Evolutionary conservation across 371 early-diverging fungal species (phyloP).

Genomic region (Actinomortierella ambigua): DNA sequence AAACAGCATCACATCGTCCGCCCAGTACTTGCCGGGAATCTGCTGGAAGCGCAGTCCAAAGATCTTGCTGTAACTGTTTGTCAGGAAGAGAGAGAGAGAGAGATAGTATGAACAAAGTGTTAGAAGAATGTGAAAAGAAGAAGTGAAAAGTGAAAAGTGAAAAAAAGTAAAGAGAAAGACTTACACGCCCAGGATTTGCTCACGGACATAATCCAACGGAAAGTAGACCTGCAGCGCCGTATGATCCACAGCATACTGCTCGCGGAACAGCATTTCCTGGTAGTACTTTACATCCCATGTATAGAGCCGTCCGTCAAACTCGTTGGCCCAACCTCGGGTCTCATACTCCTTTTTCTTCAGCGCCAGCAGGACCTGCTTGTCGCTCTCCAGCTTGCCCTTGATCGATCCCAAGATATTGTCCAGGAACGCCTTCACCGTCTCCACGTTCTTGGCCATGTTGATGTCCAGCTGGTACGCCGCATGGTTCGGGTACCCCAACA

Average conservation of each 20-base stretch:
- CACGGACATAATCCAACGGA: constrained; percentile 64
- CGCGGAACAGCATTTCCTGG: constrained; percentile 69
- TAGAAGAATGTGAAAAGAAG: neutral
- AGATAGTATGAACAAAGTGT: neutral
- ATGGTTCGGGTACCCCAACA: constrained; percentile 80
- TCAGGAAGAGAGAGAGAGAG: no score
- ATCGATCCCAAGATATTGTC: constrained; percentile 64
- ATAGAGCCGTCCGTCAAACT: constrained; percentile 62
- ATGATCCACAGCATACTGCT: constrained; percentile 74
- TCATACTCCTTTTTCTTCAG: constrained; percentile 49
- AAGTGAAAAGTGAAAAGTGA: neutral
- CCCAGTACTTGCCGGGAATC: constrained; percentile 47
- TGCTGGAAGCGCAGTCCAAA: constrained; percentile 40
- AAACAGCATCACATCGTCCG: constrained; percentile 38
- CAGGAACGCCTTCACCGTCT: constrained; percentile 72
- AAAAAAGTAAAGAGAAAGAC: constrained; percentile 2
- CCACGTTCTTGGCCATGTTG: constrained; percentile 85
- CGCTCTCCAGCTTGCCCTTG: constrained; percentile 51
- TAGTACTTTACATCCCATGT: constrained; percentile 84
- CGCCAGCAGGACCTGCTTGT: constrained; percentile 58
- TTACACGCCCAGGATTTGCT: constrained; percentile 45
- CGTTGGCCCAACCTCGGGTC: constrained; percentile 43
- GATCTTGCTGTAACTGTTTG: constrained; percentile 27
- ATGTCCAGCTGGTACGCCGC: constrained; percentile 76
- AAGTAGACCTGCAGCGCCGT: constrained; percentile 83